These are phyloP conservation scores for Hemileccinum impolitum DNA, from an alignment of 768 basidiomycete species.

Conservation along the genomic window DNA sequence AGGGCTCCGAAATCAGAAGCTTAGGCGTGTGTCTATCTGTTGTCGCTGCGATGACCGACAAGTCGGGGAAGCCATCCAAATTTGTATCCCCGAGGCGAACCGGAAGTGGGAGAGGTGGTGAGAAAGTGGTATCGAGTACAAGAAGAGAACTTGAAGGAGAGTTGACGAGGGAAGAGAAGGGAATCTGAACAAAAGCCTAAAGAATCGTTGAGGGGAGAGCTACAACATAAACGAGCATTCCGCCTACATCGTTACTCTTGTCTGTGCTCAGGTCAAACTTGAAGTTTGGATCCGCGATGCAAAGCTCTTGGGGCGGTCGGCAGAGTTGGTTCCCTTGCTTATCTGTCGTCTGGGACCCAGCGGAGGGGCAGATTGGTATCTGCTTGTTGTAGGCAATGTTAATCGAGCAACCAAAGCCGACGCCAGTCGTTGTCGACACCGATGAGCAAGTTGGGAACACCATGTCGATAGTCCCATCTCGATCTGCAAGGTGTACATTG, in stretches of 20 bases:
- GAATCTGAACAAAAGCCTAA: slow-evolving; percentile 66
- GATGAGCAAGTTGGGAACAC: slow-evolving; percentile 81
- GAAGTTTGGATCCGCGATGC: slow-evolving; percentile 77
- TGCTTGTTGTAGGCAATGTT: slow-evolving; percentile 95
- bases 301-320: slow-evolving; percentile 76
- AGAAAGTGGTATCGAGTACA: slow-evolving; percentile 62
- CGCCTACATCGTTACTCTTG: slow-evolving; percentile 48
- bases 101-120: slow-evolving; percentile 68
- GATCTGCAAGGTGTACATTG: slow-evolving; percentile 47
- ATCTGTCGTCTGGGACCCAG: slow-evolving; percentile 44
- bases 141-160: slow-evolving; percentile 52
- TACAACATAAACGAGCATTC: not conserved
- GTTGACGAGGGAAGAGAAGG: slow-evolving; percentile 58
- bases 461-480: slow-evolving; percentile 96
- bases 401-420: slow-evolving; percentile 74
- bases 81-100: slow-evolving; percentile 87
- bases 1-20: slow-evolving; percentile 63
- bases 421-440: slow-evolving; percentile 63
- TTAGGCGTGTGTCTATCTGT: slow-evolving; percentile 50
- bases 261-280: slow-evolving; percentile 62
- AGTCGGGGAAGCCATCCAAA: slow-evolving; percentile 91
- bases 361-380: slow-evolving; percentile 69
- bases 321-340: slow-evolving; percentile 58
- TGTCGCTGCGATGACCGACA: slow-evolving; percentile 57
- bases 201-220: not conserved